Evolutionary conservation across 2,329 filamentous ascomycete species (phyloP), one percentile per base, ranked within the genome.

Genomic region (Beauveria varroae): DNA sequence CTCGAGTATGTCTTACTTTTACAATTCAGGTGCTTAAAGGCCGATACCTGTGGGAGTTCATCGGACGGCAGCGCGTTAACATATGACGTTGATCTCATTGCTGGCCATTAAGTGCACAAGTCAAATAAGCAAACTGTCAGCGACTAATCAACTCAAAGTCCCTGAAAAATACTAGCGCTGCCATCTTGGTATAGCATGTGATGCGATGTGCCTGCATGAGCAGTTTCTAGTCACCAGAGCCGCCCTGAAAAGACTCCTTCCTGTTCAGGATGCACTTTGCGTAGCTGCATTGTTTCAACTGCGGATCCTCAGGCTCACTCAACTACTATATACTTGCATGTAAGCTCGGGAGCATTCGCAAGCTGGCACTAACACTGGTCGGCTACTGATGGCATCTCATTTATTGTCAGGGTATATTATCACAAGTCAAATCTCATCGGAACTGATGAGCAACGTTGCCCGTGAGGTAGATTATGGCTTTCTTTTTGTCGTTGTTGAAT

Each of bases 401-500:
- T 28, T 43, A 41, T n/a, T 12, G 41, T 54, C 51, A 49, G 30
- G 26, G 50, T 34, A 12, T 12, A 12, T 5, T 9, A 12, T 34
- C 30, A 12, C 30, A 4, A 34, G 30, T 12, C 24, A 41, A 30
- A 22, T 51, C 18, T 43, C 51, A 28, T 55, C 30, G 41, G 34
- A 16, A 10, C 50, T 20, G 14, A 30, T 55, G 50, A 53, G 58
- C 58, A 60, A 60, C 41, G 50, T 41, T 55, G 58, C 58, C 43
- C 41, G 14, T 34, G 41, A 12, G 20, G 28, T 26, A 14, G 10
- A 30, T 18, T 26, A 22, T 30, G 43, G 10, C 20, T 20, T 30
- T 52, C 30, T 30, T 7, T 22, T 18, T 22, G n/a, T n/a, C 43
- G 12, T 22, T 14, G 22, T 18, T 30, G 18, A 22, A 20, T 55